These are phyloP conservation scores for Pythium volutum DNA, from an alignment of 352 stramenopile species.

Conservation along the genomic window DNA sequence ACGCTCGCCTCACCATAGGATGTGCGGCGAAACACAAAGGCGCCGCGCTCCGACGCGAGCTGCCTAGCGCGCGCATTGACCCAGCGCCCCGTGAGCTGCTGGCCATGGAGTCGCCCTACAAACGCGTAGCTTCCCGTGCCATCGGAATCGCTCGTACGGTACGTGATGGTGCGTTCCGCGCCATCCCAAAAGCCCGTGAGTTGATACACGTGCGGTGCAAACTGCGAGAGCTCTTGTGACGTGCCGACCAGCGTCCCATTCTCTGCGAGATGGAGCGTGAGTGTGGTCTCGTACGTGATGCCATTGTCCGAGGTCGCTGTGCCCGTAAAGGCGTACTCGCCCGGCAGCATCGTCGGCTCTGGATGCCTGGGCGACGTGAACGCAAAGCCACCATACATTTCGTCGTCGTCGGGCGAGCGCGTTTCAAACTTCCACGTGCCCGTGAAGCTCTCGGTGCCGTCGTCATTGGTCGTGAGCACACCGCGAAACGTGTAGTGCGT, in stretches of 20 bases:
- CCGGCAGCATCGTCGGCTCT: not conserved
- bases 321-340: not conserved
- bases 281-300: not conserved
- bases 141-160: not conserved
- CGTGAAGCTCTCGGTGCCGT: conserved; percentile 1
- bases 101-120: not conserved
- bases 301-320: not conserved
- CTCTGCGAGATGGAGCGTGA: not conserved
- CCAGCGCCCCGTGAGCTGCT: not conserved
- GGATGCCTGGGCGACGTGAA: not conserved
- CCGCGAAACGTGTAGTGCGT: conserved; percentile 10
- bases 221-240: not conserved
- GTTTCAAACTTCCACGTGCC: conserved; percentile 17
- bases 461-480: not conserved
- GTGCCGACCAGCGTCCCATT: not conserved
- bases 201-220: conserved; percentile 1
- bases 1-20: too few relatives aligned
- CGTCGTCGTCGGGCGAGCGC: not conserved
- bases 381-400: conserved; percentile 3
- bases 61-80: not conserved
- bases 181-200: not conserved
- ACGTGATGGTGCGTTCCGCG: not conserved
- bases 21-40: conserved; percentile 1
- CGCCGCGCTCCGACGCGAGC: not conserved
- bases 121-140: conserved; percentile 1